Conservation (phyloP, 2,329 filamentous ascomycete species). For the Chrysoporthe deuterocubensis region DNA sequence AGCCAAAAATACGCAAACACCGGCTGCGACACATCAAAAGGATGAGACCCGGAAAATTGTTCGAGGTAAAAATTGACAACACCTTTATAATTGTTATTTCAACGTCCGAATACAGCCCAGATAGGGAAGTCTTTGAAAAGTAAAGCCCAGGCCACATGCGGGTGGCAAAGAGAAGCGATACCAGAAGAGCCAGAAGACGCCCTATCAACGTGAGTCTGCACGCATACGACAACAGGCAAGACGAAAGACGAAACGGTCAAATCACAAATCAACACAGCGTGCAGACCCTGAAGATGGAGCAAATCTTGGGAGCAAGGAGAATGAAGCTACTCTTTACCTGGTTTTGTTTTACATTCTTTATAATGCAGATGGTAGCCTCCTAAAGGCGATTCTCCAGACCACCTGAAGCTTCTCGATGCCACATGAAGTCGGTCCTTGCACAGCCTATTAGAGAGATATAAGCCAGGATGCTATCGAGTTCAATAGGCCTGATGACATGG, state of each 20-base stretch:
- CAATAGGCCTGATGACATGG: neutral
- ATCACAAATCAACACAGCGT: neutral
- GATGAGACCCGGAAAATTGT: neutral
- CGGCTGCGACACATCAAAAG: slow-evolving; percentile 16
- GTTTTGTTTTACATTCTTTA: neutral
- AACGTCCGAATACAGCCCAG: neutral
- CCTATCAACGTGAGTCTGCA: neutral
- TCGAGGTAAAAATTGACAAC: neutral
- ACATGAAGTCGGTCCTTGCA: neutral
- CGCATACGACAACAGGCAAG: neutral
- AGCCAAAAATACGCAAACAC: slow-evolving; percentile 9
- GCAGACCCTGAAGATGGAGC: neutral
- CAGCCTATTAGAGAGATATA: neutral
- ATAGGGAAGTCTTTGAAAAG: neutral
- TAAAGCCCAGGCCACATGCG: neutral
- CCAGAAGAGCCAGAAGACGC: neutral
- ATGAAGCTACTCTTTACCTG: neutral
- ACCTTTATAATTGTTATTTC: slow-evolving; percentile 1
- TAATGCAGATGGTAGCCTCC: neutral
- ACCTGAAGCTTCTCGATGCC: neutral
- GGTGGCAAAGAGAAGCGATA: no score
- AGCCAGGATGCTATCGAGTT: neutral
- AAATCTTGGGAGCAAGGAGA: neutral
- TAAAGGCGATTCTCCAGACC: neutral
- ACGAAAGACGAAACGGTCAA: neutral